These are phyloP conservation scores for Raphanus raphanistrum DNA, from an alignment of 345 rosid species.

Conservation along the genomic window DNA sequence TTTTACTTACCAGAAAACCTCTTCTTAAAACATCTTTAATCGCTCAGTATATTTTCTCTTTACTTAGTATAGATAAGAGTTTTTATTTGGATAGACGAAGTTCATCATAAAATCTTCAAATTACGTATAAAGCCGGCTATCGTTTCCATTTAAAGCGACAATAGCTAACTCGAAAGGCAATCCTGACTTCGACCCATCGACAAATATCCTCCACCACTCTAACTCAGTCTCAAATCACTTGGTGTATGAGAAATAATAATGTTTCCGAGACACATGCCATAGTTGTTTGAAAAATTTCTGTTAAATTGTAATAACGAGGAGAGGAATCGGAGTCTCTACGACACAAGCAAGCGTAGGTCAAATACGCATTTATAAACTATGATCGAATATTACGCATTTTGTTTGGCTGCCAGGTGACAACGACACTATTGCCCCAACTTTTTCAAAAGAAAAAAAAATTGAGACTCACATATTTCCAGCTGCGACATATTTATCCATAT, in stretches of 20 bases:
- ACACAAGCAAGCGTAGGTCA: constrained; percentile 24
- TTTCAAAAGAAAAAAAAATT: background rate
- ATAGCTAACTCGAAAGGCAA: background rate
- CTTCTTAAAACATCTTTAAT: background rate
- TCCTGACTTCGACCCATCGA: background rate
- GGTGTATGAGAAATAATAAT: background rate
- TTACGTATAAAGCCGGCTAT: background rate
- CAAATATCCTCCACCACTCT: background rate
- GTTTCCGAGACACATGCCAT: background rate
- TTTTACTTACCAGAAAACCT: background rate
- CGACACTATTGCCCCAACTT: constrained; percentile 10
- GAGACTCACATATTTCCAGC: background rate
- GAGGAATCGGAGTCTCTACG: constrained; percentile 10
- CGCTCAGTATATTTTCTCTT: too few species aligned
- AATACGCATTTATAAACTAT: constrained; percentile 22
- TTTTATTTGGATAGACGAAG: background rate
- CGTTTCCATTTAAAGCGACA: background rate
- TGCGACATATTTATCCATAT: constrained; percentile 4
- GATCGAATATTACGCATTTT: constrained; percentile 9
- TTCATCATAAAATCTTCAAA: background rate
- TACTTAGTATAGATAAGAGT: too few species aligned
- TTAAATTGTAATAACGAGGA: constrained; percentile 15
- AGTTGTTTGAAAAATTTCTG: background rate
- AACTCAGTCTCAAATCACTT: background rate
- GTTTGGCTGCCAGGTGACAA: constrained; percentile 30